phyloP scores from a whole-genome alignment of 139 green algal species.

The Chlorella sp. region DNA sequence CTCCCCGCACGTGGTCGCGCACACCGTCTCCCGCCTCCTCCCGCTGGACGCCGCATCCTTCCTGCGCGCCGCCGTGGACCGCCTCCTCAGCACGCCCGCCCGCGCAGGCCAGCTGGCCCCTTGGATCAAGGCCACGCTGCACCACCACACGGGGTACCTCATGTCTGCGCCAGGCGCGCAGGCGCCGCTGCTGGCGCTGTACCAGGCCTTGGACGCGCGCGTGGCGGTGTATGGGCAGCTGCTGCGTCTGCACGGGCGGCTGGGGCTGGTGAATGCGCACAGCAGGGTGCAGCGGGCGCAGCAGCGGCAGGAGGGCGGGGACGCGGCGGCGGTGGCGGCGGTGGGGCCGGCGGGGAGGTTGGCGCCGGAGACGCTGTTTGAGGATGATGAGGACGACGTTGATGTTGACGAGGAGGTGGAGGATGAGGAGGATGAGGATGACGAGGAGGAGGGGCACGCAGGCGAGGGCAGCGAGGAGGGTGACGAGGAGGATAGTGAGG shows the following conservation, averaged over 20 bases:
- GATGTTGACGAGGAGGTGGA: conserved; percentile 20
- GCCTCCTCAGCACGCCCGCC: conserved; percentile 45
- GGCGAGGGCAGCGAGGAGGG: not conserved
- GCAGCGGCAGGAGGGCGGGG: not conserved
- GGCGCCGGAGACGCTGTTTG: conserved; percentile 21
- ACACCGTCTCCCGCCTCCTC: conserved; percentile 55
- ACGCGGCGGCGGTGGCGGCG: conserved; percentile 4
- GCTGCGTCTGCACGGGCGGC: conserved; percentile 26
- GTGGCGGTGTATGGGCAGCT: conserved; percentile 20
- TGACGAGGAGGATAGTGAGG: not conserved
- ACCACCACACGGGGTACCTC: conserved; percentile 68
- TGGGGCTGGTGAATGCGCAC: conserved; percentile 33
- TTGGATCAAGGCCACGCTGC: conserved; percentile 62
- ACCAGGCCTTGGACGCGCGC: conserved; percentile 31
- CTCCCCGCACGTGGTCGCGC: conserved; percentile 40
- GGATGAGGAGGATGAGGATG: conserved; percentile 21
- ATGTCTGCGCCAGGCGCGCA: conserved; percentile 48
- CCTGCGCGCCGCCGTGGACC: conserved; percentile 45
- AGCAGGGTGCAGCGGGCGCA: conserved; percentile 1
- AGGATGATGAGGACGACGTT: conserved; percentile 26
- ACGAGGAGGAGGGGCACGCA: conserved; percentile 22
- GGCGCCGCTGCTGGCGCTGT: conserved; percentile 10
- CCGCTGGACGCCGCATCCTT: conserved; percentile 46
- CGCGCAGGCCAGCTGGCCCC: conserved; percentile 50
- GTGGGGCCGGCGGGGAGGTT: conserved; percentile 9